phyloP scores from a whole-genome alignment of 371 early-diverging fungal species.

The Mucor plumbeus region DNA sequence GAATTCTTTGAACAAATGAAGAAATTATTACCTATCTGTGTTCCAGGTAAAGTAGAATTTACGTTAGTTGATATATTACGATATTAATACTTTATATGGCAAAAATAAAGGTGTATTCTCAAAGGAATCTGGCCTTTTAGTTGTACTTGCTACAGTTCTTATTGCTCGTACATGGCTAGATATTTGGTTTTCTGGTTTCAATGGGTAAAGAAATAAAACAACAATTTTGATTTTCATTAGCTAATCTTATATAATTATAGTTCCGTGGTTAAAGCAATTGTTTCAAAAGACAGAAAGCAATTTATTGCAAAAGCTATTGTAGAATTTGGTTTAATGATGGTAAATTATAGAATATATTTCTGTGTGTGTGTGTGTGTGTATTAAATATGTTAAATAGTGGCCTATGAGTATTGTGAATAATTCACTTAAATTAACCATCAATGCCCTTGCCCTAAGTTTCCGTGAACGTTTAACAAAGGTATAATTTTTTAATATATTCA shows the following conservation, averaged over 20 bases:
- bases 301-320: conserved; percentile 69
- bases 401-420: conserved; percentile 80
- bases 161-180: conserved; percentile 79
- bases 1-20: conserved; percentile 81
- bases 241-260: conserved; percentile 20
- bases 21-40: conserved; percentile 72
- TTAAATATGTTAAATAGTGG: conserved; percentile 53
- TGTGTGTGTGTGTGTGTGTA: background rate
- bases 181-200: conserved; percentile 77
- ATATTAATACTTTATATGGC: too few species aligned
- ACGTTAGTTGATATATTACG: background rate
- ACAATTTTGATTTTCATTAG: too few species aligned
- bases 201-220: conserved; percentile 47
- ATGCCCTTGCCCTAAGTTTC: conserved; percentile 77
- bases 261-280: conserved; percentile 74
- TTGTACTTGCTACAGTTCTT: conserved; percentile 64
- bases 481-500: background rate
- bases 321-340: conserved; percentile 81
- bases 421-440: conserved; percentile 72
- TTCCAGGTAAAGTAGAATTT: conserved; percentile 55
- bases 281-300: conserved; percentile 66
- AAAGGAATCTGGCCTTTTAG: conserved; percentile 71
- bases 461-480: conserved; percentile 77
- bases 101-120: conserved; percentile 52
- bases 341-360: conserved; percentile 18